Base-by-base conservation (phyloP, 345 rosid species). In the Aegle marmelos region DNA sequence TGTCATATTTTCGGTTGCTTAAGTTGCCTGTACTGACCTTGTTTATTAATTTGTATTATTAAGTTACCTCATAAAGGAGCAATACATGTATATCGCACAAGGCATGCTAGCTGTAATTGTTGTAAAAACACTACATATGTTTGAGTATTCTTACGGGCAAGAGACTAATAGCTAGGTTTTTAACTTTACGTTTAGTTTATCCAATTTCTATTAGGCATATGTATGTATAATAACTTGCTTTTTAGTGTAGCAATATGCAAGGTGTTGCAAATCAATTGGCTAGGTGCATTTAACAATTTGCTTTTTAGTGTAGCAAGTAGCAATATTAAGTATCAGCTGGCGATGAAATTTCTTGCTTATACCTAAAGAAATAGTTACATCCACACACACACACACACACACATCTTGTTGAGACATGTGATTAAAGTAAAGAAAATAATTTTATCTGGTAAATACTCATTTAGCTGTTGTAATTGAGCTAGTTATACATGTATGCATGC, bases 141-240 rank as follows among this genome's bases (percentile, higher is more conserved):
- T 56, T 72, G 64, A 72, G 75, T 72, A 24, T 34, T 72, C 19
- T 72, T 16, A 33, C 50, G 22, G 74, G 62, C 19, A 72, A 33
- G 75, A 57, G 64, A 33, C 50, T 34, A 56, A 22, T 28, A 17
- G 11, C 60, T 45, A 45, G 34, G 31, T 28, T 21, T 71, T 54
- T 71, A 2, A 31, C 74, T 71, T 71, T 71, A 54, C 74, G 74
- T 24, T 71, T 54, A 71, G 27, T 71, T 71, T 71, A 71, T n/a
- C 45, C 16, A 3, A 54, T n/a, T 31, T 34, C 33, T 27, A 60
- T 58, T 58, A 58, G 62, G 27, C 24, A 9, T 3, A n/a, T 58
- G 13, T 22, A 45, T 3, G 11, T 0, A n/a, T 57, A 57, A 13
- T 58, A 8, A 58, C 28, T 58, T 58, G 14, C 62, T 8, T 24